phyloP scores from a whole-genome alignment of 352 stramenopile genomes.

The Pythium coloratum region DNA sequence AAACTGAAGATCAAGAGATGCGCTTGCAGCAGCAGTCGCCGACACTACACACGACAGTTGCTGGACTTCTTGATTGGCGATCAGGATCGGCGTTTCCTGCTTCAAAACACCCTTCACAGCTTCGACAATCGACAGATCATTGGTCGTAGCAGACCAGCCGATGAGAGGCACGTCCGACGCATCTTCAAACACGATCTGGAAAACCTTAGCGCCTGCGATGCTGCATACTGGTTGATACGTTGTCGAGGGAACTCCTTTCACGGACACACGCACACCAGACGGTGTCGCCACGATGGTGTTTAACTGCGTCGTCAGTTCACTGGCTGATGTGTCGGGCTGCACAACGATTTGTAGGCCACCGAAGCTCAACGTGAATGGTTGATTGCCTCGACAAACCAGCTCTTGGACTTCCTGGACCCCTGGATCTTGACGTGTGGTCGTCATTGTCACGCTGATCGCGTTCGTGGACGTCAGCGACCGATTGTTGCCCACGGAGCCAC shows the following conservation, averaged over 20 bases:
- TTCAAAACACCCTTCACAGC: slow-evolving; percentile 46
- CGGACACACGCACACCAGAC: slow-evolving; percentile 47
- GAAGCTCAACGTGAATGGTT: slow-evolving; percentile 53
- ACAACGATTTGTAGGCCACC: slow-evolving; percentile 26
- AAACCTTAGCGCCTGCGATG: slow-evolving; percentile 31
- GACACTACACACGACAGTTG: slow-evolving; percentile 54
- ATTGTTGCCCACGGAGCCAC: slow-evolving; percentile 71
- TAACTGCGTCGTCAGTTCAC: slow-evolving; percentile 49
- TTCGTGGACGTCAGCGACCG: slow-evolving; percentile 49
- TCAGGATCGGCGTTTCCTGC: slow-evolving; percentile 34
- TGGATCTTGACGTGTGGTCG: slow-evolving; percentile 52
- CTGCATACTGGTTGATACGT: slow-evolving; percentile 64
- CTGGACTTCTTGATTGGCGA: slow-evolving; percentile 66
- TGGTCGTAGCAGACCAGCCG: slow-evolving; percentile 49
- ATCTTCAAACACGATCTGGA: slow-evolving; percentile 71
- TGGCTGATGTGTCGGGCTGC: slow-evolving; percentile 41
- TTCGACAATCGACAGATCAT: slow-evolving; percentile 67
- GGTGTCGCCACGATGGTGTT: slow-evolving; percentile 46
- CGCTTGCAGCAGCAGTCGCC: slow-evolving; percentile 19
- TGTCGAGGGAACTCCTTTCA: slow-evolving; percentile 24
- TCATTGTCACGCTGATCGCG: slow-evolving; percentile 54
- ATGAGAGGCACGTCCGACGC: slow-evolving; percentile 51
- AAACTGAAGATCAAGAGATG: slow-evolving; percentile 61
- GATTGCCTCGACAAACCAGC: slow-evolving; percentile 51
- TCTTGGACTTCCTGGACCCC: slow-evolving; percentile 72